Conservation (phyloP, 179 eudicot species). For the Beta lomatogona region DNA sequence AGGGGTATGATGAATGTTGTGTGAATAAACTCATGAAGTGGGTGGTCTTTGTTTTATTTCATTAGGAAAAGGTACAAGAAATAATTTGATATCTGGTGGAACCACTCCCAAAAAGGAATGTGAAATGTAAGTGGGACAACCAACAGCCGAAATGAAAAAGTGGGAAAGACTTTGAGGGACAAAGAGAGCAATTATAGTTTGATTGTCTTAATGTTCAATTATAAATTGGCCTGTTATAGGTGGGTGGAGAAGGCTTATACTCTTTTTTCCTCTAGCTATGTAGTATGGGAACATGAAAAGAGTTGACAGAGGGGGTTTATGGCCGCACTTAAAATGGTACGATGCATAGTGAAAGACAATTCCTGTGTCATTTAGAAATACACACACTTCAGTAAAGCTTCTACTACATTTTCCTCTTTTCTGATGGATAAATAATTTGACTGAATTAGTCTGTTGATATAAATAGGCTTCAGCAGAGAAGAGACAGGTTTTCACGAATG, state of each 20-base stretch:
- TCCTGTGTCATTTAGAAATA: background rate
- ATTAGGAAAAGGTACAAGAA: too few relatives aligned
- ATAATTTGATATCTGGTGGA: too few relatives aligned
- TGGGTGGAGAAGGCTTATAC: background rate
- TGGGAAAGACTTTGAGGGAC: too few relatives aligned
- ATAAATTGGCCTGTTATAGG: too few relatives aligned
- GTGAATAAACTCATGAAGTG: too few relatives aligned
- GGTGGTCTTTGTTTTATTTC: too few relatives aligned
- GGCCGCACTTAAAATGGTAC: background rate
- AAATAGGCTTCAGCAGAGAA: conserved; percentile 48
- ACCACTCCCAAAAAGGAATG: too few relatives aligned
- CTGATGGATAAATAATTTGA: background rate
- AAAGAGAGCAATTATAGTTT: too few relatives aligned
- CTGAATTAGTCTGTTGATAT: background rate
- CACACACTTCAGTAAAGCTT: background rate
- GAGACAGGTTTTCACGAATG: conserved; percentile 43
- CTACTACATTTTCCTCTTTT: background rate
- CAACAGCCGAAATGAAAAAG: too few relatives aligned
- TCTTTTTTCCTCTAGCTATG: background rate
- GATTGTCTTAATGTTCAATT: too few relatives aligned
- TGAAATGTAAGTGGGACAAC: too few relatives aligned
- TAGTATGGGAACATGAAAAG: background rate
- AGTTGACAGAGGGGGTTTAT: background rate
- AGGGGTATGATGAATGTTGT: too few relatives aligned
- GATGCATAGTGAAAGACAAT: background rate